Evolutionary conservation across 345 rosid genomes (phyloP).

Genomic region (Lepidium aucheri): DNA sequence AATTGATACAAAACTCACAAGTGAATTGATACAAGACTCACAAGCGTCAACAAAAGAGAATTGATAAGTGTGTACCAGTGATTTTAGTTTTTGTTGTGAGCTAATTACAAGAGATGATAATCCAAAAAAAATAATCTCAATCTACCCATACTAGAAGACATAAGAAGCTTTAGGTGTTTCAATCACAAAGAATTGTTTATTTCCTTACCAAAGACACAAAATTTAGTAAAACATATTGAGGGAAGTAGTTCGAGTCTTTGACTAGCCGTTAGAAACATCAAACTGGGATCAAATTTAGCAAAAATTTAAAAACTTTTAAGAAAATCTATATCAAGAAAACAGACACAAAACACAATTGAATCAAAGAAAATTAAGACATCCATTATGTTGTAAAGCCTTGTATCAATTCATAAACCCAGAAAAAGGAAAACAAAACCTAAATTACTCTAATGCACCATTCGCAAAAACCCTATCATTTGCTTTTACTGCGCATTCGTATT

Average conservation of each 20-base stretch:
- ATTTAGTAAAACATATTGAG: too few relatives aligned
- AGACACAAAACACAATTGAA: background rate
- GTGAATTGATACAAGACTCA: too few relatives aligned
- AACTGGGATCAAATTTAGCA: background rate
- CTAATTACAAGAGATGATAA: background rate
- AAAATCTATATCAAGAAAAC: background rate
- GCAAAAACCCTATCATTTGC: background rate
- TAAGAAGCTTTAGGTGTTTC: background rate
- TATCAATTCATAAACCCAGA: background rate
- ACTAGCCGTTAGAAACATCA: background rate
- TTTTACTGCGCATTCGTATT: background rate
- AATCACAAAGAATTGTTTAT: background rate
- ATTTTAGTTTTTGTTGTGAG: background rate
- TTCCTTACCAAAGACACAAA: background rate
- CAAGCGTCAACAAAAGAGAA: too few relatives aligned
- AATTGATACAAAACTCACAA: too few relatives aligned
- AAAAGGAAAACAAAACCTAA: background rate
- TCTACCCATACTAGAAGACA: background rate
- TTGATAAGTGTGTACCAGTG: background rate
- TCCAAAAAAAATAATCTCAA: background rate
- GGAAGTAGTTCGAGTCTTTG: background rate
- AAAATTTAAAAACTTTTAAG: background rate
- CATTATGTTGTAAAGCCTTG: background rate
- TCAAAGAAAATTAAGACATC: background rate
- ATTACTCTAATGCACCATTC: background rate